Evolutionary conservation across 345 rosid species (phyloP).

Genomic region (Citrus unshiu): DNA sequence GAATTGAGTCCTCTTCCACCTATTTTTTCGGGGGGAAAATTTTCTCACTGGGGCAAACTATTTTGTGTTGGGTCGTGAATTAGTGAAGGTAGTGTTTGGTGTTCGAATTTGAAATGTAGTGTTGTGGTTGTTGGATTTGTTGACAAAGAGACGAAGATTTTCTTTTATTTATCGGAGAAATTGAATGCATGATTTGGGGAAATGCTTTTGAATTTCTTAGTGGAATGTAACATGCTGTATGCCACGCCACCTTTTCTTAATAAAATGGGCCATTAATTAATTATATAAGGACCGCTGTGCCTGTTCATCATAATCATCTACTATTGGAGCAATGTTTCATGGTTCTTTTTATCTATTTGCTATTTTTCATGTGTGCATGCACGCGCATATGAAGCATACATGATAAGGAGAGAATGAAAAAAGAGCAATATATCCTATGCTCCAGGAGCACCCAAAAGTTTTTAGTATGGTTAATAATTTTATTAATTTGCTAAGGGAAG

Average conservation of each 20-base stretch:
- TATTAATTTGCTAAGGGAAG: no score
- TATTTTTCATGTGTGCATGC: no score
- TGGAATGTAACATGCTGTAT: neutral
- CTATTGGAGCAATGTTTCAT: no score
- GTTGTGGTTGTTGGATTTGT: constrained; percentile 1
- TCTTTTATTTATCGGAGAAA: constrained; percentile 1
- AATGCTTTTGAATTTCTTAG: neutral
- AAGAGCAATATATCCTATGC: no score
- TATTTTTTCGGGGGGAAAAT: neutral
- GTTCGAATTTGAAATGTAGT: constrained; percentile 1
- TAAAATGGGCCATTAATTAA: neutral
- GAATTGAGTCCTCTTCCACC: constrained; percentile 8
- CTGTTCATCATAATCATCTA: no score
- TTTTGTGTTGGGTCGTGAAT: neutral
- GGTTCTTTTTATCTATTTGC: no score
- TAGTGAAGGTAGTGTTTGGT: no score
- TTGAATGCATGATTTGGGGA: constrained; percentile 10
- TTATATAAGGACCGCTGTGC: no score
- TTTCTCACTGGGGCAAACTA: neutral
- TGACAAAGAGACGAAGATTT: constrained; percentile 2
- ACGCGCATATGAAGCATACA: no score
- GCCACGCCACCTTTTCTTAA: neutral
- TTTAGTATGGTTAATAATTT: no score
- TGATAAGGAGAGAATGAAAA: no score
- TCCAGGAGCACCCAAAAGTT: no score